These are phyloP conservation scores for Hirschfeldia incana DNA, from an alignment of 345 rosid species.

Conservation along the genomic window DNA sequence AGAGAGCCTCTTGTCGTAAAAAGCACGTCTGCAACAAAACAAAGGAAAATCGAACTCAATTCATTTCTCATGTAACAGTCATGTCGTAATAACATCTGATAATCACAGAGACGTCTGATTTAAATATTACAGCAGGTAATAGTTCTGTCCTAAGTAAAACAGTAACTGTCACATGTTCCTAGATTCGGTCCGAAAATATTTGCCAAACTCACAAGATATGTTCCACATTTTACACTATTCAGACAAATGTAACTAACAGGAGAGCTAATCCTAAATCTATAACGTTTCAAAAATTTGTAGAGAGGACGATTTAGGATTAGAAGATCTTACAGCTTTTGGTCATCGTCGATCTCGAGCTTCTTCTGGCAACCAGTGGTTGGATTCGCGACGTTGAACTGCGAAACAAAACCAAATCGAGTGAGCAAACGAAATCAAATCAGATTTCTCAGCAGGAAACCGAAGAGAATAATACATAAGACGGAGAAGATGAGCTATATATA, in stretches of 20 bases:
- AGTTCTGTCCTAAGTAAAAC: not conserved
- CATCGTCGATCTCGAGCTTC: slow-evolving; percentile 58
- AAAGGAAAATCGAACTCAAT: not conserved
- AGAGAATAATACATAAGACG: not conserved
- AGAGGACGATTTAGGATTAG: not conserved
- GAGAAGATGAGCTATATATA: not conserved
- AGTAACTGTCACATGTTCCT: not conserved
- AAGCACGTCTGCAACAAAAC: slow-evolving; percentile 56
- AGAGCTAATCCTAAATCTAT: not conserved
- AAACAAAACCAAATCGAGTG: not conserved
- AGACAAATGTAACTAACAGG: not conserved
- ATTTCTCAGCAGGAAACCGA: not conserved
- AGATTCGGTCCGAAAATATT: not conserved
- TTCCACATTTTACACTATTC: not conserved
- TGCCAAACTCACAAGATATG: not conserved
- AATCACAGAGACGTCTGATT: not conserved
- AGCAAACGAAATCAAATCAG: not conserved
- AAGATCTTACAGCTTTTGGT: slow-evolving; percentile 49
- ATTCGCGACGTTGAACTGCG: slow-evolving; percentile 53
- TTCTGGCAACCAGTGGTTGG: slow-evolving; percentile 62
- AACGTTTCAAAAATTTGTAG: not conserved
- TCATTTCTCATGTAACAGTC: not conserved
- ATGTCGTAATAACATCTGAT: not conserved
- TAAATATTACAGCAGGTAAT: not conserved
- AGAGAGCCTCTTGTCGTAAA: slow-evolving; percentile 84